Base-by-base conservation (phyloP, 768 basidiomycete genomes). In the Mycena epipterygia region DNA sequence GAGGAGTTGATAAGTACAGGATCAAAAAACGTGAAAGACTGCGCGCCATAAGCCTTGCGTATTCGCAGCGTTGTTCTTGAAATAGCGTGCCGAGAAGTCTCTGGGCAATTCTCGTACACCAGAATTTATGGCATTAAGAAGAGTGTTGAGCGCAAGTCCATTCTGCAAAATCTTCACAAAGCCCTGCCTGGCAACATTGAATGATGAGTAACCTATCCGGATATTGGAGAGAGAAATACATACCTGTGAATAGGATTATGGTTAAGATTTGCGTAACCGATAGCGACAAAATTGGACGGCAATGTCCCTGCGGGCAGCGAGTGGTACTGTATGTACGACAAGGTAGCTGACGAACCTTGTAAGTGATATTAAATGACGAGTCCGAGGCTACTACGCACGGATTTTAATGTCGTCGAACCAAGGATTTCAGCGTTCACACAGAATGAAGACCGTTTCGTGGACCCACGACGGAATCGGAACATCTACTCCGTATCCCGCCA, bases 161-260 rank as follows among this genome's bases (percentile, higher is more conserved):
- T 75, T 74, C 16, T 76, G 27, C 17, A 73, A 53, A 14, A 74
- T 73, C 60, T 78, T 78, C 1, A 73, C 73, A 25, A 70, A 72
- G 3, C 78, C 78, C 56, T 76, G 75, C 0, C 75, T 72, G 51
- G 23, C 2, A 49, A 35, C 3, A 3, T 33, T n/a, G n/a, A n/a
- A n/a, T 53, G 32, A n/a, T 52, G 5, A 41, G 35, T 11, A 61
- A 11, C 9, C 23, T 13, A 25, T 17, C 5, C 27, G 13, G 23
- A 33, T 12, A 42, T 32, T n/a, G 1, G n/a, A 21, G 11, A 58
- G 48, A 23, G 49, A 19, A 29, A 23, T 33, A 41, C 55, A 49
- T 67, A 78, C 77, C 74, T 75, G 53, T 74, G 66, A 13, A 73
- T 52, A 14, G 77, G 77, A 69, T 77, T 76, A 11, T 74, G 42